Evolutionary conservation across 1,139 yeast species (phyloP).

Genomic region (Geotrichum cucujoidarum): DNA sequence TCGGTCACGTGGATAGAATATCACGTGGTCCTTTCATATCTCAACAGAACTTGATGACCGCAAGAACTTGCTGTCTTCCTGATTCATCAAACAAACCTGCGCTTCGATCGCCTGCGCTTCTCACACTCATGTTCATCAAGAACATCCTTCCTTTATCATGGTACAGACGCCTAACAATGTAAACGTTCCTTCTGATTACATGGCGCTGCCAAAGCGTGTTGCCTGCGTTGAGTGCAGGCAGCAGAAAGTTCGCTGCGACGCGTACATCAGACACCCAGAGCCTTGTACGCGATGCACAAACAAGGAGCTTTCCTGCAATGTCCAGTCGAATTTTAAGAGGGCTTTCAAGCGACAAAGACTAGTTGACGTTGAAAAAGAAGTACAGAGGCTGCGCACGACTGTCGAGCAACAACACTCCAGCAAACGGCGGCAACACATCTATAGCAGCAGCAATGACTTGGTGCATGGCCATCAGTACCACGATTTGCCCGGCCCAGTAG

Average conservation of each 20-base stretch:
- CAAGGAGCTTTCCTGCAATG: constrained; percentile 61
- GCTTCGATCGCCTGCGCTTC: neutral
- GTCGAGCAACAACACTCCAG: constrained; percentile 34
- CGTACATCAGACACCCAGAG: constrained; percentile 65
- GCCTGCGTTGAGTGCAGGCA: constrained; percentile 97
- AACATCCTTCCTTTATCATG: neutral
- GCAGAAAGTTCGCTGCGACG: constrained; percentile 87
- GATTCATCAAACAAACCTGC: no score
- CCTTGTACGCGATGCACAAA: constrained; percentile 80
- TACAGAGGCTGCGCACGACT: constrained; percentile 57
- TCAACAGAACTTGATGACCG: no score
- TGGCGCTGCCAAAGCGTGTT: constrained; percentile 45
- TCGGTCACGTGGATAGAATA: no score
- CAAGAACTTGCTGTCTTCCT: no score
- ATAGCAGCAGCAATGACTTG: no score
- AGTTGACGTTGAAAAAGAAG: constrained; percentile 78
- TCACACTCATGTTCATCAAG: neutral
- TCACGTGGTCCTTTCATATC: no score
- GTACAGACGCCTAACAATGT: neutral
- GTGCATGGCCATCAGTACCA: constrained; percentile 22
- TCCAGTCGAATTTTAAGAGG: constrained; percentile 77
- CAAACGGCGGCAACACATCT: no score
- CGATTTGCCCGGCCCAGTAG: constrained; percentile 15
- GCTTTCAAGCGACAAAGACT: constrained; percentile 75
- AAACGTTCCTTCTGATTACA: neutral